A percentile compares a stretch with the other conserved stretches of the same genome.
Evolutionary conservation across 2,329 filamentous ascomycete genomes (phyloP).

Genomic region (Mollisia scopiformis): DNA sequence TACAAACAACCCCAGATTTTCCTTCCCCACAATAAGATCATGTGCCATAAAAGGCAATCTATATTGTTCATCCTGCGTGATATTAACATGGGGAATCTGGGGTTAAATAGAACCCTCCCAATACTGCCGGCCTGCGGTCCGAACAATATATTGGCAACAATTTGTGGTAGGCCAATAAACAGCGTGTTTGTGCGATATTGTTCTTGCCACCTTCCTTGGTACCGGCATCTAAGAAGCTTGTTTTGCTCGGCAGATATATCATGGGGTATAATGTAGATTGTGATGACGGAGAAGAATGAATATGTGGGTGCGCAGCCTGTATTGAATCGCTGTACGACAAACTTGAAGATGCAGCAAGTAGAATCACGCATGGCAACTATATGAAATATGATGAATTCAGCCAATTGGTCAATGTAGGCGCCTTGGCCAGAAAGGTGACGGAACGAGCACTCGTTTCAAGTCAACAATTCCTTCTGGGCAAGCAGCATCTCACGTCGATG

Average conservation of each 20-base stretch:
- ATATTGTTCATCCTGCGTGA: slow-evolving; percentile 19
- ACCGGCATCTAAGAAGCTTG: slow-evolving; percentile 5
- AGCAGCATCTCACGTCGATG: too few relatives aligned
- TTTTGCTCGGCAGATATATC: neutral
- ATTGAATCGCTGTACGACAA: neutral
- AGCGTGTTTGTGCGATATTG: neutral
- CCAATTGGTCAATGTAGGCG: too few relatives aligned
- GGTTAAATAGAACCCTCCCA: slow-evolving; percentile 15
- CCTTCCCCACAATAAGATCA: slow-evolving; percentile 22
- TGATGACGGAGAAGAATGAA: neutral
- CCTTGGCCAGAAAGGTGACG: too few relatives aligned
- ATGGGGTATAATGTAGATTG: neutral
- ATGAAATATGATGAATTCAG: too few relatives aligned
- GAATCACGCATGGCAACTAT: neutral
- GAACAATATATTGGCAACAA: slow-evolving; percentile 14
- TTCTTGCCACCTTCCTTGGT: slow-evolving; percentile 7
- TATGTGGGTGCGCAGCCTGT: neutral
- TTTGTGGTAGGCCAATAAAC: slow-evolving; percentile 11
- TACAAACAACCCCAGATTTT: slow-evolving; percentile 4
- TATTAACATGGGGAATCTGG: slow-evolving; percentile 2
- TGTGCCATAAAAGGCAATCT: slow-evolving; percentile 16
- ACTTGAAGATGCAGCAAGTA: neutral
- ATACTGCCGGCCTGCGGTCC: slow-evolving; percentile 19
- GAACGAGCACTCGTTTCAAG: too few relatives aligned
- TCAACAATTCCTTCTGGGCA: too few relatives aligned